Evolutionary conservation across 495 filamentous ascomycete genomes (phyloP), one percentile per base, ranked within the genome.

Genomic region (Cercophora sp.): DNA sequence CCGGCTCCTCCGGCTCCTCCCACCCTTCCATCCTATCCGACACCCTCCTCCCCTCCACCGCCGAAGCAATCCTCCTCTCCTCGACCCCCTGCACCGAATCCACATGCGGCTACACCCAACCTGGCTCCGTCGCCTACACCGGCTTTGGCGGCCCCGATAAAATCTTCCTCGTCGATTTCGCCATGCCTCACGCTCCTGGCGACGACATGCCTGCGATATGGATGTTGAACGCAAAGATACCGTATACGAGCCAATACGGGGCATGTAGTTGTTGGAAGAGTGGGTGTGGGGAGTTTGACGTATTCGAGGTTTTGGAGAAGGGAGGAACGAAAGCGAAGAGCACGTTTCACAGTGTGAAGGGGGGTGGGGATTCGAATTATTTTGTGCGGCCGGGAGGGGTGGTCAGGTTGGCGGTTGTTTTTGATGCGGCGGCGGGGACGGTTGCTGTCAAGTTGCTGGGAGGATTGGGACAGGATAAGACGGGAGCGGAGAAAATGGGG

Each of bases 211-310:
- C 84, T 3, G 75, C 84, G 5, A 77, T 82, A 61, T 89, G 87
- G 87, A 65, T 83, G 23, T 73, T 89, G 23, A 89, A 89, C 69
- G 81, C 83, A 5, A 72, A 78, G 35, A 86, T 90, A 51, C 79
- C 84, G 2, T 75, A 77, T 29, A 86, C 81, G 2, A 66, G 75
- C 0, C 85, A 89, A 58, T 89, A 89, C 65, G 65, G 65, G 40
- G 54, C 67, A 0, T 90, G 87, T 71, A 82, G 75, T 39, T 89
- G 87, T 70, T 88, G 85, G 84, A 62, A 66, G 2, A 68, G 75
- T 18, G 68, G 65, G 41, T 89, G 87, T 61, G 86, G 85, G 52
- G 85, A 89, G 70, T 77, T 85, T 40, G 86, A 89, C 62, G 65
- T 88, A 10, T 81, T 85, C 52, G 87, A 89, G 67, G 72, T 85